These are phyloP conservation scores for Pythium vanterpoolii DNA, from an alignment of 352 stramenopile species.

Conservation along the genomic window DNA sequence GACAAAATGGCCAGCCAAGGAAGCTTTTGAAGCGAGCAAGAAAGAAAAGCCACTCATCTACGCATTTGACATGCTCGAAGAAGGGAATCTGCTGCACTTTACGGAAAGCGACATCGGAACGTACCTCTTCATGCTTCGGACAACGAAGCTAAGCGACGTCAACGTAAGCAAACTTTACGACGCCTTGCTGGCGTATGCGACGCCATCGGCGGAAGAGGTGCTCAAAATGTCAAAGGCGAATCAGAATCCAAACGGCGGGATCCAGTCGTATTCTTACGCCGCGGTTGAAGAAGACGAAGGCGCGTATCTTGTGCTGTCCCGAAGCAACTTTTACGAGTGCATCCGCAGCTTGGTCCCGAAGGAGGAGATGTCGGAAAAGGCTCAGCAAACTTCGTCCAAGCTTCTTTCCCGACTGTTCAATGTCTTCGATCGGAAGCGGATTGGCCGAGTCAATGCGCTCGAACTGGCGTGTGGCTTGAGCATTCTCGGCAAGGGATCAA, in stretches of 20 bases:
- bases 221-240: conserved; percentile 61
- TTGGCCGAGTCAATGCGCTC: conserved; percentile 75
- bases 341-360: conserved; percentile 81
- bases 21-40: conserved; percentile 85
- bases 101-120: conserved; percentile 83
- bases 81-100: conserved; percentile 83
- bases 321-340: conserved; percentile 85
- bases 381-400: conserved; percentile 83
- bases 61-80: conserved; percentile 83
- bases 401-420: conserved; percentile 81
- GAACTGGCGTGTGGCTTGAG: conserved; percentile 85
- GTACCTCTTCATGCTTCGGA: conserved; percentile 81
- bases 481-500: conserved; percentile 81
- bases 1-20: conserved; percentile 92
- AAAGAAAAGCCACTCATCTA: conserved; percentile 82
- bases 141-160: conserved; percentile 69
- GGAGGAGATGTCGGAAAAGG: conserved; percentile 75
- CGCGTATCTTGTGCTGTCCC: conserved; percentile 73
- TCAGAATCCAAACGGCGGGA: conserved; percentile 26
- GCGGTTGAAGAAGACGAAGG: conserved; percentile 81
- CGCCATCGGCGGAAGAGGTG: conserved; percentile 63
- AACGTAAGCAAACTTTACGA: conserved; percentile 82
- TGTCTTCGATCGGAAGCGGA: conserved; percentile 82
- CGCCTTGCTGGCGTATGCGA: conserved; percentile 63
- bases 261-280: conserved; percentile 72